phyloP scores from a whole-genome alignment of 2,329 filamentous ascomycete genomes.

The Colletotrichum cuscutae region DNA sequence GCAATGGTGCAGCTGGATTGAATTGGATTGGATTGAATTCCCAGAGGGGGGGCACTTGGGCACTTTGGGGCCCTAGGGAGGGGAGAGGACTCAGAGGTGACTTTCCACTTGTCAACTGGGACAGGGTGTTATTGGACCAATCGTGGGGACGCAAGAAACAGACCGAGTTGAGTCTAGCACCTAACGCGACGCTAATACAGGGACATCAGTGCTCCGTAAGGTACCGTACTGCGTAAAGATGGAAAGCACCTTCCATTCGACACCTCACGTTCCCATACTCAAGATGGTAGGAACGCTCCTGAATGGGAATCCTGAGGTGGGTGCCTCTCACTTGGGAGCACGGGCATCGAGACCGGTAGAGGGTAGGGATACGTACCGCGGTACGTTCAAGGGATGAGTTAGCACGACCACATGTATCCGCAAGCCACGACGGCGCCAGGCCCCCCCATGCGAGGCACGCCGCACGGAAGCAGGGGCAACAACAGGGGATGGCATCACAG shows the following conservation, averaged over 20 bases:
- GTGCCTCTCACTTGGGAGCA: background rate
- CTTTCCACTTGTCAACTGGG: constrained; percentile 9
- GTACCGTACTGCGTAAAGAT: background rate
- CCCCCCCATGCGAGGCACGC: constrained; percentile 16
- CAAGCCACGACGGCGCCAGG: constrained; percentile 19
- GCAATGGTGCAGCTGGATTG: background rate
- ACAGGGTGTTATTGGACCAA: constrained; percentile 13
- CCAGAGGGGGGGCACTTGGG: background rate
- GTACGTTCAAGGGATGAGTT: constrained; percentile 10
- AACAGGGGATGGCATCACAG: background rate
- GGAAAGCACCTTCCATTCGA: too few relatives aligned
- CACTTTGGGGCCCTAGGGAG: too few relatives aligned
- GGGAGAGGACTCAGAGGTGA: background rate
- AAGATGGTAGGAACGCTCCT: background rate
- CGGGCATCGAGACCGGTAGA: background rate
- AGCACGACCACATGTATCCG: constrained; percentile 20
- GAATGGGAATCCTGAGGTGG: background rate
- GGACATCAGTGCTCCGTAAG: background rate
- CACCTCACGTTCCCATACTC: background rate
- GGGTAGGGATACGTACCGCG: background rate
- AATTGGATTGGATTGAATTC: background rate
- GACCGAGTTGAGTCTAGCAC: constrained; percentile 23
- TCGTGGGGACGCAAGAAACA: constrained; percentile 25
- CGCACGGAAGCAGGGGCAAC: constrained; percentile 15
- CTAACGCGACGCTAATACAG: constrained; percentile 1